These are phyloP conservation scores for Sporothrix protearum DNA, from an alignment of 2,329 filamentous ascomycete species.

Conservation along the genomic window DNA sequence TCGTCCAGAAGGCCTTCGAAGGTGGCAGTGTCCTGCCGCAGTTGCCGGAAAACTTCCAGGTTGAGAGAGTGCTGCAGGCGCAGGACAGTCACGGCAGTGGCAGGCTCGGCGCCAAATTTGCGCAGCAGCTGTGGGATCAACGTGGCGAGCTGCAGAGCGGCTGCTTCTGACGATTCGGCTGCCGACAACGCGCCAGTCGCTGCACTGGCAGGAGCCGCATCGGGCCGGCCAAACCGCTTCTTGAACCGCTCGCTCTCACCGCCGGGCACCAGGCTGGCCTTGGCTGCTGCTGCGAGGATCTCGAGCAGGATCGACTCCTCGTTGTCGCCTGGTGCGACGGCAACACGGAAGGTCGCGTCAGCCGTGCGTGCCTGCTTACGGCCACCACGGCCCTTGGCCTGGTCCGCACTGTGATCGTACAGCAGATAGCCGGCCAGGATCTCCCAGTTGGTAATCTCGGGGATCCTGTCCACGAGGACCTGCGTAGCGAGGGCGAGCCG, in stretches of 20 bases:
- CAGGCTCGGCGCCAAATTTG: conserved; percentile 87
- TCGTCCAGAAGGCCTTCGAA: conserved; percentile 83
- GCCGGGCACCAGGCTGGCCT: conserved; percentile 63
- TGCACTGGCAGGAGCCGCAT: not conserved
- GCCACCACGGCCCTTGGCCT: conserved; percentile 38
- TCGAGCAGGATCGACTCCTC: conserved; percentile 87
- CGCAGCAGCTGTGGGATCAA: conserved; percentile 82
- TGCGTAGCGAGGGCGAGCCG: conserved; percentile 83
- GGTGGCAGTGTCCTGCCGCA: conserved; percentile 78
- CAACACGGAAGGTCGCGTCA: conserved; percentile 63
- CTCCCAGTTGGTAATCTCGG: conserved; percentile 83
- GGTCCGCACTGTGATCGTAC: conserved; percentile 74
- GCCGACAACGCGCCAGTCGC: not conserved
- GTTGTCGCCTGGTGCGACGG: conserved; percentile 67
- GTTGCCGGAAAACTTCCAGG: conserved; percentile 79
- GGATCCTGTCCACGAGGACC: conserved; percentile 76
- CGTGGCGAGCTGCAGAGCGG: conserved; percentile 70
- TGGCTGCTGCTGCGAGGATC: conserved; percentile 78
- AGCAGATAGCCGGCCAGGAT: conserved; percentile 83
- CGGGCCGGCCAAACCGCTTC: conserved; percentile 51
- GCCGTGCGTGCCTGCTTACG: conserved; percentile 37
- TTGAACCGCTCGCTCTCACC: conserved; percentile 59
- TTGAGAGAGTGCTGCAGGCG: conserved; percentile 83
- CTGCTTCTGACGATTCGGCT: conserved; percentile 69
- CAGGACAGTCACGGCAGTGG: conserved; percentile 80